Evolutionary conservation across 257 asterid species (phyloP).

Genomic region (Nicotiana tabacum): DNA sequence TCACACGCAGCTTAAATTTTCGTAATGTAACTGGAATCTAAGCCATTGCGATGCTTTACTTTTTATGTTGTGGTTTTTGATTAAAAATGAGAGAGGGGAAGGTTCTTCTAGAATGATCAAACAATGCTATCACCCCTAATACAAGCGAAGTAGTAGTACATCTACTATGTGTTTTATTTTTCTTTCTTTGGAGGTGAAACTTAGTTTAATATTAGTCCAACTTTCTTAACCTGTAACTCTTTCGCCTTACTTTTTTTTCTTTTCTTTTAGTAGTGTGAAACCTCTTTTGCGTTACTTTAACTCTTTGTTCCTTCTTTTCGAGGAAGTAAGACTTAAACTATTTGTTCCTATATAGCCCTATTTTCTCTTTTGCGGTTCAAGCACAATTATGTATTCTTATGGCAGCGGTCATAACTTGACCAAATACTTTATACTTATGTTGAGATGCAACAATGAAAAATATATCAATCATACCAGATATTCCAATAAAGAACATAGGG

Average conservation of each 20-base stretch:
- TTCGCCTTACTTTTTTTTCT: neutral
- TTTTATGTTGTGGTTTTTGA: too few relatives aligned
- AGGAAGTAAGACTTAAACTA: neutral
- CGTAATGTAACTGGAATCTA: neutral
- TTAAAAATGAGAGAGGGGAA: too few relatives aligned
- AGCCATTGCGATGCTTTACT: neutral
- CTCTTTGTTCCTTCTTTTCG: neutral
- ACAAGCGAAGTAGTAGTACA: too few relatives aligned
- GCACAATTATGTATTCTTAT: neutral
- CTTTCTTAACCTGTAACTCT: neutral
- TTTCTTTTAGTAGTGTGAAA: neutral
- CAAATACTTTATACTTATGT: neutral
- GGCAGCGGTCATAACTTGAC: neutral
- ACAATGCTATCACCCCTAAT: too few relatives aligned
- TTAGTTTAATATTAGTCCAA: too few relatives aligned
- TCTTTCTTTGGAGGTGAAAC: too few relatives aligned
- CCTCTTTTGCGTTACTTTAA: neutral
- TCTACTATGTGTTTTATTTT: too few relatives aligned
- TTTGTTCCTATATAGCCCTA: neutral
- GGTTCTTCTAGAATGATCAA: too few relatives aligned
- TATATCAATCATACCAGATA: neutral
- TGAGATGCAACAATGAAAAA: neutral
- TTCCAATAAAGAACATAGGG: neutral
- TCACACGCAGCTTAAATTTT: neutral
- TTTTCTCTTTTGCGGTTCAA: neutral